Base-by-base conservation (phyloP, 495 filamentous ascomycete genomes). In the Aeminium ludgeri region DNA sequence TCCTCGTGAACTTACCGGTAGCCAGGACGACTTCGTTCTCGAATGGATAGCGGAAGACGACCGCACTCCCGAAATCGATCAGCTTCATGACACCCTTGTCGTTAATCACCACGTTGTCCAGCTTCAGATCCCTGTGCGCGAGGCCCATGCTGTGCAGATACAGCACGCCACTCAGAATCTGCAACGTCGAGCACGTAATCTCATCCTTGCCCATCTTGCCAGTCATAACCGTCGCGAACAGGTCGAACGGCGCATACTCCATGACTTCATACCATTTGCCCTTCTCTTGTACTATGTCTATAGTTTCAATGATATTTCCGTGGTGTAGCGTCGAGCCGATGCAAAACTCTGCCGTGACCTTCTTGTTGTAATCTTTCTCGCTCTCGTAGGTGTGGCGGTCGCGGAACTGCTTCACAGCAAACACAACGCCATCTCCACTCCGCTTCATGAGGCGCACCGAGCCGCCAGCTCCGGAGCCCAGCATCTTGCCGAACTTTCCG, bases 71-170 rank as follows among this genome's bases (percentile, higher is more conserved):
- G 63, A 99, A 99, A 58, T 99, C 89, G 47, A 99, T 99, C 37
- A 99, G 80, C 63, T 99, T 99, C 81, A 99, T 92, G 46, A 99
- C 95, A n/a, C 89, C 89, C 49, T 77, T 73, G 51, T 94, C 81
- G 50, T 86, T 96, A 36, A 99, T 85, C 34, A 99, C 89, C 12
- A 99, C 89, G 50, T 99, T 99, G 61, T 99, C 89, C 52, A 99
- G 60, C 58, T 99, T 99, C 49, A 99, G 57, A 70, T 99, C 89
- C 20, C 89, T 75, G 64, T 99, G 89, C 10, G 91, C 85, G 29
- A 99, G 64, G 6, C 89, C 89, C 80, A 94, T 93, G 53, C 79
- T 80, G 57, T 99, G 89, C 43, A 99, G 65, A 53, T 95, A 99
- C n/a, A 81, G 80, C n/a, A 96, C 85, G 29, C 89, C 89, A 51